Evolutionary conservation across 2,329 filamentous ascomycete species (phyloP), one percentile per base, ranked within the genome.

Genomic region (Sporothrix dimorphospora): DNA sequence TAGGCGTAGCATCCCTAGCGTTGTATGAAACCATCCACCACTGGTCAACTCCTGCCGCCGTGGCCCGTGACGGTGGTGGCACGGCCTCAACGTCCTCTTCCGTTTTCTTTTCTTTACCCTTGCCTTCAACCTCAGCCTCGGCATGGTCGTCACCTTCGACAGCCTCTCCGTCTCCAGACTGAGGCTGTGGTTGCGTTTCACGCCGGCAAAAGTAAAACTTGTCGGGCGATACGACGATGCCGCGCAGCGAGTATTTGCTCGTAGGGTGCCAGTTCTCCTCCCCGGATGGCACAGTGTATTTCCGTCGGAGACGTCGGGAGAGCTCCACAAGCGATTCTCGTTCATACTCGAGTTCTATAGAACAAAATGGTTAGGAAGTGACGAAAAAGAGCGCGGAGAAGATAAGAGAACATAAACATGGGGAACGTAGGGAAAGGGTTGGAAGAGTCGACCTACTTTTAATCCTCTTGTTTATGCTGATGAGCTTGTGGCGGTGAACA

Each of bases 51-150:
- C 2, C 82, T 90, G 3, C 81, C 90, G 1, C 88, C 86, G 0
- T 90, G 87, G 88, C 80, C 87, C 1, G 77, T 89, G 51, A 89
- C 88, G 76, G 81, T 83, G 5, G 78, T 89, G 1, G 83, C 85
- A 40, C 61, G 8, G 12, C 1, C 42, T 14, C 63, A 14, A 14
- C 14, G 14, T n/a, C 42, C 24, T 12, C 40, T 4, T 66, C 42
- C 7, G 21, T 30, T 12, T 19, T 40, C 59, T 27, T 42, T 8
- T 38, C 38, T 24, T 63, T 42, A 38, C 59, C 59, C 59, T 69
- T 30, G 57, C 12, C 14, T 57, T 75, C 75, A 1, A 76, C 21
- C 27, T 49, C 61, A 4, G 27, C 40, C 1, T 66, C 40, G 7
- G 14, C n/a, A 4, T n/a, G 24, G 24, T n/a, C 27, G 9, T 74